Percentiles rank a stretch among this genome's conserved stretches.
Conservation (phyloP, 495 filamentous ascomycete genomes). For the Pseudevernia furfuracea region DNA sequence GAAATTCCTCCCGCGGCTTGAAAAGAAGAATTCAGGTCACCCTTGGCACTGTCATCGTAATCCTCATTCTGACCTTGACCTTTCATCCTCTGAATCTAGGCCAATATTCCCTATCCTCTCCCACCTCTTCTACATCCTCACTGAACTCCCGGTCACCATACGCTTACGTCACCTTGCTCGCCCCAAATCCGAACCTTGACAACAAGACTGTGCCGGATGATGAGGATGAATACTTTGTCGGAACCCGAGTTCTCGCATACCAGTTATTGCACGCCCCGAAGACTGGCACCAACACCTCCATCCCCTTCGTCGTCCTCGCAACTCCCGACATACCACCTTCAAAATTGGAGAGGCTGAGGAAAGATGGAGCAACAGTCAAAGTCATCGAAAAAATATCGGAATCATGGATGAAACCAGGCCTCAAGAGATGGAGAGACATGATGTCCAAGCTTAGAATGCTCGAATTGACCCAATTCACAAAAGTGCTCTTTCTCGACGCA, state of each 20-base stretch:
- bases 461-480: slow-evolving; percentile 37
- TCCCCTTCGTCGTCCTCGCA: slow-evolving; percentile 35
- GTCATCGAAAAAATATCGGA: slow-evolving; percentile 27
- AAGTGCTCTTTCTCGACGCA: slow-evolving; percentile 39
- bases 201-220: slow-evolving; percentile 9
- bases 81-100: background rate
- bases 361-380: slow-evolving; percentile 34
- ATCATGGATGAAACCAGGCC: slow-evolving; percentile 27
- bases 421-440: slow-evolving; percentile 30
- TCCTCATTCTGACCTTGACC: background rate
- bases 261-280: slow-evolving; percentile 39
- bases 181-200: slow-evolving; percentile 16
- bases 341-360: slow-evolving; percentile 28
- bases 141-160: background rate
- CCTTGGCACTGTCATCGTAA: background rate
- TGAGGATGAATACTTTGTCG: slow-evolving; percentile 37
- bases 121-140: background rate
- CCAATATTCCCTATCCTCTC: background rate
- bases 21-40: background rate
- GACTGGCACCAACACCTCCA: slow-evolving; percentile 27
- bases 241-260: slow-evolving; percentile 37
- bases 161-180: slow-evolving; percentile 20
- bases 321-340: slow-evolving; percentile 24
- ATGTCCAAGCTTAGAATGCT: slow-evolving; percentile 39
- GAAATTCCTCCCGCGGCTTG: background rate